Evolutionary conservation across 2,329 filamentous ascomycete species (phyloP), one percentile per base, ranked within the genome.

Genomic region (Dissoconium aciculare): DNA sequence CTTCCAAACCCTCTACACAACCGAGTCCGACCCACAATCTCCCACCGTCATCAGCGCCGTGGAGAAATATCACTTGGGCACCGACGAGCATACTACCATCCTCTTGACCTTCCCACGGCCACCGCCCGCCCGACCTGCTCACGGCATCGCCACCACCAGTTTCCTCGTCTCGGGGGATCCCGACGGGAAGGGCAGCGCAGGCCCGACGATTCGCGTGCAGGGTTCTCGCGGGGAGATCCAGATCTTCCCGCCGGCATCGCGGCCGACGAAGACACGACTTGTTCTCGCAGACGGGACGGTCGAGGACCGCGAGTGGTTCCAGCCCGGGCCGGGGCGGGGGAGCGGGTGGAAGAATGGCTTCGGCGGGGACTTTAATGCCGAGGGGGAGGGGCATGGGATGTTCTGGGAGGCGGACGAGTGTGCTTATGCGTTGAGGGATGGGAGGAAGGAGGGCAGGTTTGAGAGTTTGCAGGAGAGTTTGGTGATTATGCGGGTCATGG

Each of bases 361-460:
- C 33, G 57, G 55, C 11, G 54, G 24, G 12, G 39, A 39, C 15
- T 48, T 43, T 32, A 51, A 62, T 17, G 58, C 67, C 35, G 69
- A 71, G 15, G 67, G 63, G 10, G 57, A 63, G 43, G 82, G 81
- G 8, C 76, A 82, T 41, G 83, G 82, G 29, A 89, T 91, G 80
- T 89, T 82, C 59, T 87, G 77, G 77, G 78, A 85, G 54, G 81
- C 81, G 1, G 80, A 85, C 52, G 80, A 83, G 60, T 77, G 71
- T 41, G 80, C 76, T 15, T 65, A 74, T 27, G 81, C 78, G 42
- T 50, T 92, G 34, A 64, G 77, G 26, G 82, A 89, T 51, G 80
- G 82, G 13, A 73, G 72, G 57, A 68, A 75, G 47, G 76, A 92
- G 62, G 83, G 81, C 51, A 65, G 68, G 28, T 67, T 66, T 9